Evolutionary conservation across 1,284 basidiomycete species (phyloP).

Genomic region (Paramarasmius palmivorus): DNA sequence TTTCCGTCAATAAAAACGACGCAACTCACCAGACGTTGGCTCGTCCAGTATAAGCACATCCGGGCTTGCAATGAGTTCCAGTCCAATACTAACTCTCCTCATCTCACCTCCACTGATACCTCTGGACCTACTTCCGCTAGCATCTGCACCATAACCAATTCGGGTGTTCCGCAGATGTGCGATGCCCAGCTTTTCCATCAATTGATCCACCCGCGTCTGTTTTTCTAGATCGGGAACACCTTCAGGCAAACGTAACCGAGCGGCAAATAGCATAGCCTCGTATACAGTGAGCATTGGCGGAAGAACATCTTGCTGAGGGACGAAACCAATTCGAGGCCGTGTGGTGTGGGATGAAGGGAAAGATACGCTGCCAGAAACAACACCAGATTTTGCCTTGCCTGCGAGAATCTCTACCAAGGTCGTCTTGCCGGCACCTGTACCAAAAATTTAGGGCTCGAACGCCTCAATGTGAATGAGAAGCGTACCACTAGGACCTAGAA

Average conservation of each 20-base stretch:
- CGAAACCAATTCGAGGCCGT: constrained; percentile 70
- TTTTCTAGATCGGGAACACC: constrained; percentile 69
- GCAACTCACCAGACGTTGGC: constrained; percentile 66
- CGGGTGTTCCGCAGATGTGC: constrained; percentile 66
- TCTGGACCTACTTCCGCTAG: constrained; percentile 64
- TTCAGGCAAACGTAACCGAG: constrained; percentile 82
- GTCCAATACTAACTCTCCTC: constrained; percentile 81
- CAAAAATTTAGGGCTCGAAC: neutral
- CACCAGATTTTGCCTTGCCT: constrained; percentile 67
- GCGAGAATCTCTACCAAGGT: constrained; percentile 86
- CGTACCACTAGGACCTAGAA: constrained; percentile 83
- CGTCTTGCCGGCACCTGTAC: constrained; percentile 75
- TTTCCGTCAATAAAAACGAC: neutral
- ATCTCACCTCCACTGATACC: constrained; percentile 89
- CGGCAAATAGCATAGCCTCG: constrained; percentile 84
- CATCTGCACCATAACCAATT: constrained; percentile 60
- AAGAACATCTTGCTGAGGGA: constrained; percentile 84
- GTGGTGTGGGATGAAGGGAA: constrained; percentile 25
- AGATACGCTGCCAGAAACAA: constrained; percentile 52
- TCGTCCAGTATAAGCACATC: constrained; percentile 85
- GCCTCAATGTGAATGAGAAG: constrained; percentile 4
- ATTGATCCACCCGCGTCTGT: constrained; percentile 61
- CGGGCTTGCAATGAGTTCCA: constrained; percentile 79
- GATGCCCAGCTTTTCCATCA: constrained; percentile 80
- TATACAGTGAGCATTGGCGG: constrained; percentile 79